Evolutionary conservation across 1,284 basidiomycete genomes (phyloP), one percentile per base, ranked within the genome.

Genomic region (Boletus albobrunnescens): DNA sequence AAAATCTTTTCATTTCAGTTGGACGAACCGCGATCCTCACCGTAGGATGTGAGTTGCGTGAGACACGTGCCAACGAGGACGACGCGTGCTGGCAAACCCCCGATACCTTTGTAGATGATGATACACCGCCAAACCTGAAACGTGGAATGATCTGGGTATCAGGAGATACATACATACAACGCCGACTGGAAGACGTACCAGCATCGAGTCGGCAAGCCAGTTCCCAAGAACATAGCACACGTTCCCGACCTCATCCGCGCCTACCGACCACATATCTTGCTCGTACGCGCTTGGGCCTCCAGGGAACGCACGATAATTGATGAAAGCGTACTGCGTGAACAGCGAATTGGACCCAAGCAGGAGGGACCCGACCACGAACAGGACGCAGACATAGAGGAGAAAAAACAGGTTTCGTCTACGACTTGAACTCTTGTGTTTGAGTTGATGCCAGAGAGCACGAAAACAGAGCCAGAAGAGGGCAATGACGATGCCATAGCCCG

Each of bases 101-200:
- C 48, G 1, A 61, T 52, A 39, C 64, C 52, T 31, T 48, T 52
- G 16, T 53, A 67, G 37, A 69, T 59, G 19, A 66, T 55, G 24
- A 57, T 52, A 44, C 55, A 58, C 2, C 67, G 67, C 65, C 67
- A 70, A 12, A 69, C 54, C 67, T 70, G 36, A 35, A 7, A 20
- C 2, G n/a, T 9, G 6, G 6, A 6, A 22, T 22, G 22, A 6
- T 22, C 22, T 22, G 22, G n/a, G 8, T 7, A 14, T 47, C 16
- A 37, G n/a, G n/a, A n/a, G n/a, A 23, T 9, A 14, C 6, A 13
- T 36, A 31, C n/a, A 32, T 7, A 9, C 20, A 16, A 26, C 10
- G 20, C n/a, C 2, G 14, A 41, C 4, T 3, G 12, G 39, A n/a
- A 23, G 44, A 7, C 49, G 54, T 42, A 63, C 67, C 51, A 69